These are phyloP conservation scores for Eimeria mitis DNA, from an alignment of 169 alveolate genomes.

Conservation along the genomic window DNA sequence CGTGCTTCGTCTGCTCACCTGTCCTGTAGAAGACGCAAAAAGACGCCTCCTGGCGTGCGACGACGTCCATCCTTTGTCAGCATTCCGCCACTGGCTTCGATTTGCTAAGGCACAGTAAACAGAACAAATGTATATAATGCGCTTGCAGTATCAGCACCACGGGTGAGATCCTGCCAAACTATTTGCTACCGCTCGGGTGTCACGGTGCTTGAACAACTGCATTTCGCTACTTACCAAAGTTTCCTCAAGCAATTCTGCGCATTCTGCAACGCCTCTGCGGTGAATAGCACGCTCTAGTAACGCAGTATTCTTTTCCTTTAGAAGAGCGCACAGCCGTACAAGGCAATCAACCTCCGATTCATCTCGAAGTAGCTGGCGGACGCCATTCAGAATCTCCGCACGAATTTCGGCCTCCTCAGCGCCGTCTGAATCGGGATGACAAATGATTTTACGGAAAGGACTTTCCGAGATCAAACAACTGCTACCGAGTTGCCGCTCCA, in stretches of 20 bases:
- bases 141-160: background rate
- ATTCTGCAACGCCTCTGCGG: conserved; percentile 73
- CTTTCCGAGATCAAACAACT: background rate
- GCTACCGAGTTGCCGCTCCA: background rate
- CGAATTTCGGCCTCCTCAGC: conserved; percentile 55
- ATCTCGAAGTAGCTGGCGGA: conserved; percentile 41
- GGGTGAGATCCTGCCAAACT: background rate
- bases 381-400: conserved; percentile 35
- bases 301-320: conserved; percentile 57
- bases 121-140: background rate
- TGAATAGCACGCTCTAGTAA: conserved; percentile 72
- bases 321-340: conserved; percentile 20
- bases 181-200: background rate
- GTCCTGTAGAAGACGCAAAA: conserved; percentile 73
- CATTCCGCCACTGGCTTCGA: conserved; percentile 55
- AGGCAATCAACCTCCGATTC: conserved; percentile 73
- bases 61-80: conserved; percentile 81
- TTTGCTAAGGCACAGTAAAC: background rate
- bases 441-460: background rate
- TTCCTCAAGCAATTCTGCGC: conserved; percentile 63
- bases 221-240: conserved; percentile 59
- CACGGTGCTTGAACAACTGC: background rate
- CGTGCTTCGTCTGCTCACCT: conserved; percentile 23
- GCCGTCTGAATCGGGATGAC: background rate
- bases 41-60: conserved; percentile 78